These are phyloP conservation scores for Prosopis cineraria DNA, from an alignment of 306 rosid genomes.

Conservation along the genomic window DNA sequence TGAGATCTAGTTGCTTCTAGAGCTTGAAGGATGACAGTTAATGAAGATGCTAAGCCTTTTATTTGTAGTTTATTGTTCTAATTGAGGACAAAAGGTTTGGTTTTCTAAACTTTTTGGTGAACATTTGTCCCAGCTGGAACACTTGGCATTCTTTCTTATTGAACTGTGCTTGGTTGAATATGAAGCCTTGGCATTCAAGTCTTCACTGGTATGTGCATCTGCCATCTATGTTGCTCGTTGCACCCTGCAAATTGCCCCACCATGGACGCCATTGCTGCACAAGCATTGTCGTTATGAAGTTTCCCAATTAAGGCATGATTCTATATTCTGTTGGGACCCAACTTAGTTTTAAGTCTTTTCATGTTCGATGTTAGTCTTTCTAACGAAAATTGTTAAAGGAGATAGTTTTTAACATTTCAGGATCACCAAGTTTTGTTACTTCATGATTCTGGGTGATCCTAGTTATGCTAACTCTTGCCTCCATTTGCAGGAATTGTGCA, in stretches of 20 bases:
- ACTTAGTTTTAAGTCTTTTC: not conserved
- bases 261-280: constrained; percentile 76
- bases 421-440: not conserved
- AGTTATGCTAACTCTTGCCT: constrained; percentile 22
- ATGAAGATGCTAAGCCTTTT: constrained; percentile 23
- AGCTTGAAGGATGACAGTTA: constrained; percentile 17
- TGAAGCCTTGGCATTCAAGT: constrained; percentile 74
- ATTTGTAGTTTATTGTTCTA: constrained; percentile 16
- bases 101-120: constrained; percentile 35
- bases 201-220: constrained; percentile 88
- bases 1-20: not conserved
- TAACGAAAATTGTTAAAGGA: not conserved
- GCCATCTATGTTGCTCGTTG: constrained; percentile 86
- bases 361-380: not conserved
- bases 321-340: not conserved
- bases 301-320: constrained; percentile 66
- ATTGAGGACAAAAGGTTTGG: constrained; percentile 12
- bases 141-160: constrained; percentile 41
- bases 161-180: constrained; percentile 49
- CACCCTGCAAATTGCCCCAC: constrained; percentile 61
- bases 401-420: not conserved
- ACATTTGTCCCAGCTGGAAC: constrained; percentile 64
- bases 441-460: not conserved
- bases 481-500: constrained; percentile 60
- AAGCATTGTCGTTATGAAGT: constrained; percentile 72